Evolutionary conservation across 148 eudicot species (phyloP).

Genomic region (Diospyros kaki): DNA sequence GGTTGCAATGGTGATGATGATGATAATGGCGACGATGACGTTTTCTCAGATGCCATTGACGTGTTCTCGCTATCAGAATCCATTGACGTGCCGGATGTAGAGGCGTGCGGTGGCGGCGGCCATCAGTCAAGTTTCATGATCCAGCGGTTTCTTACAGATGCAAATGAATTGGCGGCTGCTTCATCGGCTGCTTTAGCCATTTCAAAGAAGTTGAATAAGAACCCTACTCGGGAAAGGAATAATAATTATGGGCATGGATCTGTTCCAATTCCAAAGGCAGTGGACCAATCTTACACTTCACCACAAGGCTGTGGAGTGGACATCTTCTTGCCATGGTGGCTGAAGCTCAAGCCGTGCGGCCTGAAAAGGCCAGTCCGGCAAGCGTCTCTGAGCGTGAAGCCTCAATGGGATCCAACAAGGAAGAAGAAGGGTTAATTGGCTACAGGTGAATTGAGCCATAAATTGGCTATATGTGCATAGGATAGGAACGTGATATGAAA

Average conservation of each 20-base stretch:
- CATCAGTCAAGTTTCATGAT: constrained; percentile 55
- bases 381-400: constrained; percentile 26
- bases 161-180: constrained; percentile 63
- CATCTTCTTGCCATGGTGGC: constrained; percentile 53
- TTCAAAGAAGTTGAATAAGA: constrained; percentile 9
- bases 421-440: constrained; percentile 8
- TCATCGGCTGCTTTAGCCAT: constrained; percentile 23
- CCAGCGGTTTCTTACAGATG: constrained; percentile 66
- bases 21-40: constrained; percentile 15
- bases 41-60: constrained; percentile 51
- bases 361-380: constrained; percentile 41
- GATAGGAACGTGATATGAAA: too few species aligned
- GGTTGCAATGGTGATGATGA: constrained; percentile 6
- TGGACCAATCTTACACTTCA: constrained; percentile 25
- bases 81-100: constrained; percentile 17
- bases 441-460: background rate
- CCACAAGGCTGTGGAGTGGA: constrained; percentile 57
- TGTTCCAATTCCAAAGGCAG: constrained; percentile 17
- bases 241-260: background rate
- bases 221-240: background rate
- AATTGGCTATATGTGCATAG: too few species aligned
- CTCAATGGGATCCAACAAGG: constrained; percentile 23
- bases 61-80: constrained; percentile 53
- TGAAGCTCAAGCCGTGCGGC: constrained; percentile 44
- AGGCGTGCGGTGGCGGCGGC: constrained; percentile 11